Conservation (phyloP, 768 basidiomycete genomes). For the Artomyces pyxidatus region DNA sequence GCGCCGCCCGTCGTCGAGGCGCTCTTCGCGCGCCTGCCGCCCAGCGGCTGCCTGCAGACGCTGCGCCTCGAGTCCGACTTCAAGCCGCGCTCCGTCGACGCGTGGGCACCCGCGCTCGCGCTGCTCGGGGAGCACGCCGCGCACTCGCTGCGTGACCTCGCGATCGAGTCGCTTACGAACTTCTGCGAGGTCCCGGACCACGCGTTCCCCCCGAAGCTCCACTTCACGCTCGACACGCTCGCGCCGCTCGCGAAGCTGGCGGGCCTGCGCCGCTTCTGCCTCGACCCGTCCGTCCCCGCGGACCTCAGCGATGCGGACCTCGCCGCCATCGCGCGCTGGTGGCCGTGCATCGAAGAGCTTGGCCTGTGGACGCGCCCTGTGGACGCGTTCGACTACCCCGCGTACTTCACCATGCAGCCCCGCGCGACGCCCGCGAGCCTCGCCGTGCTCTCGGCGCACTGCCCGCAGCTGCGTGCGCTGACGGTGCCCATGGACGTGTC, state of each 20-base stretch:
- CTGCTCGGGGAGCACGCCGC: conserved; percentile 12
- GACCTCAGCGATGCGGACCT: conserved; percentile 21
- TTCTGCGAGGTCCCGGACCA: conserved; percentile 16
- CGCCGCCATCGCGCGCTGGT: conserved; percentile 20
- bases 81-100: conserved; percentile 14
- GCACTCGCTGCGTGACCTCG: conserved; percentile 6
- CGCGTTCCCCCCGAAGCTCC: conserved; percentile 13
- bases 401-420: conserved; percentile 14
- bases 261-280: conserved; percentile 18
- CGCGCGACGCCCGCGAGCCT: conserved; percentile 19
- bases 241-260: conserved; percentile 20
- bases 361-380: conserved; percentile 18
- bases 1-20: conserved; percentile 8
- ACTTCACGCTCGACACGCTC: conserved; percentile 19
- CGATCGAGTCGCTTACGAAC: conserved; percentile 13
- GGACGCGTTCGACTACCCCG: conserved; percentile 13
- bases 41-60: conserved; percentile 2
- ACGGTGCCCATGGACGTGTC: conserved; percentile 17
- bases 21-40: conserved; percentile 9
- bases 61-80: conserved; percentile 15
- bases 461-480: conserved; percentile 17
- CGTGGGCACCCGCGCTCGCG: conserved; percentile 13
- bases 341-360: conserved; percentile 22
- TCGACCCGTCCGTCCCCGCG: conserved; percentile 19
- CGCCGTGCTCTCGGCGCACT: conserved; percentile 16